A percentile compares a stretch with the other conserved stretches of the same genome.
phyloP scores from a whole-genome alignment of 2,329 filamentous ascomycete species.

The Proliferodiscus dingleyae region DNA sequence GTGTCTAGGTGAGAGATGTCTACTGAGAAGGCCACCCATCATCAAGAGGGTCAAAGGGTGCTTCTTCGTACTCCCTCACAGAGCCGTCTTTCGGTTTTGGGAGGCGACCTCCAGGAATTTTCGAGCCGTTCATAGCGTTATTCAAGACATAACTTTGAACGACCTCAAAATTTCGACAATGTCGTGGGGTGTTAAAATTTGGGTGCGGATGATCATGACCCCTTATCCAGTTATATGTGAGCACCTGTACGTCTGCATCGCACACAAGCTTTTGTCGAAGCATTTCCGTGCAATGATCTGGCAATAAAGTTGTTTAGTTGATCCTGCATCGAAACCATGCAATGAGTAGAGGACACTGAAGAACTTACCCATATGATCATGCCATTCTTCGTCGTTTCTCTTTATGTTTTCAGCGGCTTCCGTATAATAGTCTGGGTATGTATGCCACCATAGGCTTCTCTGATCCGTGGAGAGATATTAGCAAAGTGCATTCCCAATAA shows the following conservation, averaged over 20 bases:
- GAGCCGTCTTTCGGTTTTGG: constrained; percentile 2
- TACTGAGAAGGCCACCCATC: not conserved
- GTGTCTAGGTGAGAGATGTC: not conserved
- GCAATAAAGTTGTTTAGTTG: not conserved
- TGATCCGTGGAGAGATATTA: not conserved
- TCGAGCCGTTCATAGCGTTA: not conserved
- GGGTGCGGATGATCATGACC: constrained; percentile 2
- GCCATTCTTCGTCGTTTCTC: constrained; percentile 1
- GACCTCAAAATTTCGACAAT: constrained; percentile 7
- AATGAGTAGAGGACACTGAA: not conserved
- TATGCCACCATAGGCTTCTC: constrained; percentile 1
- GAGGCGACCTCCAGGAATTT: not conserved
- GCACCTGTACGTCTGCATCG: constrained; percentile 3
- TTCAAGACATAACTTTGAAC: not conserved
- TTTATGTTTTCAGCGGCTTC: not conserved
- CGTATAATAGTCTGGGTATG: constrained; percentile 4
- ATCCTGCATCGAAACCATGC: not conserved
- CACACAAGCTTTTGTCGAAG: constrained; percentile 6
- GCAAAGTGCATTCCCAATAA: not conserved
- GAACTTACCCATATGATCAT: constrained; percentile 4
- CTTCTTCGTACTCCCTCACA: constrained; percentile 4
- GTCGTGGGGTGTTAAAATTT: constrained; percentile 2
- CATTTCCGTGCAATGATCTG: constrained; percentile 7
- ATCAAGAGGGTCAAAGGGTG: constrained; percentile 2
- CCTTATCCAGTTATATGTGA: constrained; percentile 5